Evolutionary conservation across 2,329 filamentous ascomycete species (phyloP).

Genomic region (Xylariales sp.): DNA sequence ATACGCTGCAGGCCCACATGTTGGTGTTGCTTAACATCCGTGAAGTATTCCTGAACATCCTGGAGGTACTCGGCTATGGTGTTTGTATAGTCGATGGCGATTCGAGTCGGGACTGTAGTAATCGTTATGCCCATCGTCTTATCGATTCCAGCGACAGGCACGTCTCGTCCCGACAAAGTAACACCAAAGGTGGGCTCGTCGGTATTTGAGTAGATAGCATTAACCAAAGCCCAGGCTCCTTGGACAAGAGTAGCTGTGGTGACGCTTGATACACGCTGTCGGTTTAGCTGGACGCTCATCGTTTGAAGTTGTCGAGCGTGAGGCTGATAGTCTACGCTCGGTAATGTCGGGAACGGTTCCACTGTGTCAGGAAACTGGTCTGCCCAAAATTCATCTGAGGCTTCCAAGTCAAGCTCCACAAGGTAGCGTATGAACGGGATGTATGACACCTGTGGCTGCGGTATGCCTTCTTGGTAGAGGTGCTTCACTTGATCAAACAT

Average conservation of each 20-base stretch:
- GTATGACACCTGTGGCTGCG: not conserved
- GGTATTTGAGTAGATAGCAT: constrained; percentile 27
- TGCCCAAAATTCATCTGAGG: constrained; percentile 1
- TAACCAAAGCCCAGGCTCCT: constrained; percentile 34
- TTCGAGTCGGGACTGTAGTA: constrained; percentile 35
- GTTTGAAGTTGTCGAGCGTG: no score
- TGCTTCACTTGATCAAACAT: constrained; percentile 2
- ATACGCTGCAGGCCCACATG: constrained; percentile 24
- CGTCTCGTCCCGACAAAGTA: constrained; percentile 31
- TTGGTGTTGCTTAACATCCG: constrained; percentile 45
- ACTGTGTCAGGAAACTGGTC: not conserved
- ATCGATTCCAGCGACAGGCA: constrained; percentile 12
- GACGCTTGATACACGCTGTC: constrained; percentile 13
- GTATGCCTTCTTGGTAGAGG: not conserved
- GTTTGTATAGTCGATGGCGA: constrained; percentile 22
- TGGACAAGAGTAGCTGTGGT: constrained; percentile 33
- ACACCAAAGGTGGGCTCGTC: constrained; percentile 36
- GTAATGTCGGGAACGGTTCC: not conserved
- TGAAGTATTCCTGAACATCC: constrained; percentile 9
- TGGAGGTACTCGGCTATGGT: constrained; percentile 17
- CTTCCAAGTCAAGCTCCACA: not conserved
- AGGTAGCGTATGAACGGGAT: constrained; percentile 1
- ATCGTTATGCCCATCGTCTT: constrained; percentile 25
- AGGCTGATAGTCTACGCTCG: no score
- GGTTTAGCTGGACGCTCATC: not conserved